Conservation (phyloP, 2,329 filamentous ascomycete species). For the Xylariaceae sp. region DNA sequence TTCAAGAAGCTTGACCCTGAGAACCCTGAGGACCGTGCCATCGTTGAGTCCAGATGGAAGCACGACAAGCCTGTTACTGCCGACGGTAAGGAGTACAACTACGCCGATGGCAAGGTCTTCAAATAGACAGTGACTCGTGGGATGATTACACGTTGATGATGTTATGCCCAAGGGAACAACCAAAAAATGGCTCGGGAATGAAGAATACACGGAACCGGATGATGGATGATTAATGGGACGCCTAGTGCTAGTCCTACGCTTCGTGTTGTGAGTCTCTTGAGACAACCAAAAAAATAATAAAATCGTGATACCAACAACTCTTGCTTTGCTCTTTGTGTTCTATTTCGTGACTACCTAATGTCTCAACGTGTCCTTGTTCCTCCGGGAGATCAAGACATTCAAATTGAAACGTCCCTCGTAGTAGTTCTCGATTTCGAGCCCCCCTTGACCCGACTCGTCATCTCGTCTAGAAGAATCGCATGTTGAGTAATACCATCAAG, state of each 20-base stretch:
- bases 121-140: constrained; percentile 60
- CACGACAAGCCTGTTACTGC: constrained; percentile 82
- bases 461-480: too few species aligned
- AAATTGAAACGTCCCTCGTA: background rate
- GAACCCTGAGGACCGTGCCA: constrained; percentile 78
- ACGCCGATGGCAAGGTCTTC: constrained; percentile 95
- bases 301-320: constrained; percentile 15
- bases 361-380: background rate
- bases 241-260: constrained; percentile 1
- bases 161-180: constrained; percentile 16
- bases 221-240: constrained; percentile 5
- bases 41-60: constrained; percentile 80
- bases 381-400: background rate
- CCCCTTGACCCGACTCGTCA: too few species aligned
- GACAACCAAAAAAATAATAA: constrained; percentile 19
- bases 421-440: background rate
- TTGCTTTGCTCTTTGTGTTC: background rate
- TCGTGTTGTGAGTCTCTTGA: background rate
- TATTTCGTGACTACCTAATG: background rate
- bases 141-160: constrained; percentile 28
- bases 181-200: constrained; percentile 10
- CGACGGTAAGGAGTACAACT: constrained; percentile 82
- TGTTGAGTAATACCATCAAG: too few species aligned
- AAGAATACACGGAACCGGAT: constrained; percentile 10
- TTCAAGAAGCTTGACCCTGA: constrained; percentile 94